Evolutionary conservation across 306 rosid species (phyloP).

Genomic region (Acmispon strigosus): DNA sequence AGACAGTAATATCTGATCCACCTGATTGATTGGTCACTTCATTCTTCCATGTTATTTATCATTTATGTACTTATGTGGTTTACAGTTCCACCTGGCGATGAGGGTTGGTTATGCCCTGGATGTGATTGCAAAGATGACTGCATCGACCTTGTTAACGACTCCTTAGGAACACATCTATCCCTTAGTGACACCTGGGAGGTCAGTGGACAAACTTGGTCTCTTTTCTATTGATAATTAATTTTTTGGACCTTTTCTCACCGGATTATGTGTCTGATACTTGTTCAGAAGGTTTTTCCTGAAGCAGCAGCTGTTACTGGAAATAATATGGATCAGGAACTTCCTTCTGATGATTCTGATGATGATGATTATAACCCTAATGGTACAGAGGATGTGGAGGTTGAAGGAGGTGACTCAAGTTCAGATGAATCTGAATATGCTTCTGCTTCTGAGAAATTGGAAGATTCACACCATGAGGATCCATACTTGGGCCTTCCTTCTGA

Average conservation of each 20-base stretch:
- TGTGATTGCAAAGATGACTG: constrained; percentile 98
- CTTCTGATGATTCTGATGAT: constrained; percentile 92
- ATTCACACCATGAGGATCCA: constrained; percentile 46
- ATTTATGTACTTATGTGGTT: constrained; percentile 24
- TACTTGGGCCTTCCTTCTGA: constrained; percentile 76
- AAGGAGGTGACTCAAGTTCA: constrained; percentile 59
- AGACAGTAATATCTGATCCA: constrained; percentile 61
- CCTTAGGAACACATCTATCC: constrained; percentile 65
- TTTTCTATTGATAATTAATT: not conserved
- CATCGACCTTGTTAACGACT: constrained; percentile 71
- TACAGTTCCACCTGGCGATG: constrained; percentile 86
- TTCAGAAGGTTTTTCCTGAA: constrained; percentile 93
- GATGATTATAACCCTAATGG: constrained; percentile 78
- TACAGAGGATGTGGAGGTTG: constrained; percentile 50
- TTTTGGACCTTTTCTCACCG: constrained; percentile 18
- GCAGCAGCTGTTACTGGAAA: constrained; percentile 64
- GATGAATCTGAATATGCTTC: constrained; percentile 70
- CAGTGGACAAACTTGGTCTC: constrained; percentile 19
- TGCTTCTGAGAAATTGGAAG: constrained; percentile 69
- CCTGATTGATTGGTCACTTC: constrained; percentile 17
- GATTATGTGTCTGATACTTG: constrained; percentile 26
- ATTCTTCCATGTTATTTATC: constrained; percentile 21
- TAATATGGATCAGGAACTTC: constrained; percentile 56
- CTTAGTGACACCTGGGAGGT: constrained; percentile 87
- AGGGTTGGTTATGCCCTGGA: constrained; percentile 97